Evolutionary conservation across 2,329 filamentous ascomycete species (phyloP).

Genomic region (Purpureocillium lavendulum): DNA sequence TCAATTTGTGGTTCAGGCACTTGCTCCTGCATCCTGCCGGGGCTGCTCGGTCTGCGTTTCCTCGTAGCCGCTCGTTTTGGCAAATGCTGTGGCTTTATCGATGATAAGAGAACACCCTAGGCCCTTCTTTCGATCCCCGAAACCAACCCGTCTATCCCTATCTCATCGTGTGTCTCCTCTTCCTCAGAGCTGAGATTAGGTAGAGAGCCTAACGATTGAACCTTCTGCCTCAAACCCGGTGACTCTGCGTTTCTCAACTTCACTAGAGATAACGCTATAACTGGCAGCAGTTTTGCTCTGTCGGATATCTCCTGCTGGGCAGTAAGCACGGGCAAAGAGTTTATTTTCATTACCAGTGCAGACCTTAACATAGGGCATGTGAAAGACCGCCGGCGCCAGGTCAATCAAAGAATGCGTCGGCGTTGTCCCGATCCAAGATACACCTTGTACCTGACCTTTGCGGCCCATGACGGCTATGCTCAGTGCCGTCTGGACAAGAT

Average conservation of each 20-base stretch:
- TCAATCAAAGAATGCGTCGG: constrained; percentile 14
- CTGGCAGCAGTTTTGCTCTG: constrained; percentile 16
- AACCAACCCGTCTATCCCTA: background rate
- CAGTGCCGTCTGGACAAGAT: constrained; percentile 12
- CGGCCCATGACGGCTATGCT: constrained; percentile 18
- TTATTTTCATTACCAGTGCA: background rate
- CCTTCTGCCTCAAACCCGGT: constrained; percentile 20
- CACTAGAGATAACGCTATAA: constrained; percentile 20
- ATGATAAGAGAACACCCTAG: constrained; percentile 16
- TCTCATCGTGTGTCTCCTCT: background rate
- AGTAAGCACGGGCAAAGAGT: constrained; percentile 3
- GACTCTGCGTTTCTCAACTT: constrained; percentile 26
- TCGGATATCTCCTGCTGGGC: constrained; percentile 14
- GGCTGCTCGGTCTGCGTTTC: background rate
- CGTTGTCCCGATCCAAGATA: constrained; percentile 10
- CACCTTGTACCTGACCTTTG: constrained; percentile 11
- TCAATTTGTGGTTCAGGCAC: no score
- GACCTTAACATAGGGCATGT: constrained; percentile 26
- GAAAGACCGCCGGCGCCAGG: constrained; percentile 26
- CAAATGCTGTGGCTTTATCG: constrained; percentile 6
- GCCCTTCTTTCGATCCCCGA: constrained; percentile 6
- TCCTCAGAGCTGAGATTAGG: background rate
- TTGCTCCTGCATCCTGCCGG: background rate
- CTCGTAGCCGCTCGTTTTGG: background rate
- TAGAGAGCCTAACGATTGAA: constrained; percentile 6